Base-by-base conservation (phyloP, 306 rosid species). In the Dalbergia oliveri region DNA sequence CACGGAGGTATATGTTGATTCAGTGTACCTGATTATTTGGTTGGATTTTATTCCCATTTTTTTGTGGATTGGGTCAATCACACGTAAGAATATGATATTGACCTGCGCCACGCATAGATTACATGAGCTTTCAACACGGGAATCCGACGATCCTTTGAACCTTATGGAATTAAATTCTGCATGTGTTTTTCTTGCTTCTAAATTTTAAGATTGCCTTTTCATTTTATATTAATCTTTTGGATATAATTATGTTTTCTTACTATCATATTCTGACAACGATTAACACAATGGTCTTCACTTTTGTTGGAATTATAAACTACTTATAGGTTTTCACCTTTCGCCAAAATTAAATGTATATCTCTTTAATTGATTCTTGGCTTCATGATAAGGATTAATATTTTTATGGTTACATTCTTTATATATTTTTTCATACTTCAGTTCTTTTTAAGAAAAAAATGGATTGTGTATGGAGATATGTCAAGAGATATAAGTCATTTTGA, bases 91-190 rank as follows among this genome's bases (percentile, higher is more conserved):
- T 50, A 44, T 5, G 50, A n/a, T 63, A 76, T 64, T 61, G 68
- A 75, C 70, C 79, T 23, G 44, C 19, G 5, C 13, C 21, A 19
- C 5, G 54, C 41, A 3, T 14, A 54, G 5, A 60, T 54, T 8
- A 53, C 23, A 66, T 54, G 34, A 78, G 49, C 76, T 54, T 78
- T 78, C 76, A 78, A 78, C 82, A 67, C 82, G 81, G 66, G 26
- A 66, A 65, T 54, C 23, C 1, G 26, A 37, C 57, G 16, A 77
- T 49, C 60, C 26, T 33, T 21, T 65, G 31, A 12, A 26, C 5
- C 18, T 45, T 35, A 18, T 39, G 71, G 26, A 39, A 16, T 18
- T 26, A 76, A 56, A 63, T 56, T 67, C 37, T 78, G 76, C 60
- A 56, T 58, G 69, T 12, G 35, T 68, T 14, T 39, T 33, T 53